Evolutionary conservation across 2,329 filamentous ascomycete species (phyloP).

Genomic region (Fusarium newnesense): DNA sequence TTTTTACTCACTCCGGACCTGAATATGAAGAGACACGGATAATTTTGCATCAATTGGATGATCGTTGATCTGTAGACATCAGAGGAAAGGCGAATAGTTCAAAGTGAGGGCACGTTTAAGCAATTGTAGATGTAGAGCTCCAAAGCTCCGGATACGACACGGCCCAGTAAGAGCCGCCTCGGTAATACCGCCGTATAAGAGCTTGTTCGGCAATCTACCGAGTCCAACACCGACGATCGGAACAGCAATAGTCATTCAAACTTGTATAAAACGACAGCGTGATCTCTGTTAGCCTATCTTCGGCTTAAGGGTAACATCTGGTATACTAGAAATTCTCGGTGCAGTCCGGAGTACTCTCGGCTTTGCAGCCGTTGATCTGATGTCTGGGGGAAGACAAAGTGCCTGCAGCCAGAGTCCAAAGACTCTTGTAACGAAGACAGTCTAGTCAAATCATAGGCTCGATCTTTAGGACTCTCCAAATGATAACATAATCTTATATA

Average conservation of each 20-base stretch:
- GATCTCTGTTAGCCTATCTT: neutral
- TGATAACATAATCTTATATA: neutral
- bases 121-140: neutral
- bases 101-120: neutral
- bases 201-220: slow-evolving; percentile 9
- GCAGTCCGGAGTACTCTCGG: neutral
- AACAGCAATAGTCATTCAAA: neutral
- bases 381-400: neutral
- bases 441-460: neutral
- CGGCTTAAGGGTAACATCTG: neutral
- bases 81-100: too few species aligned
- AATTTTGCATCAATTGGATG: neutral
- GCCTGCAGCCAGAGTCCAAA: neutral
- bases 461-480: neutral
- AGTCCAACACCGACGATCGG: slow-evolving; percentile 9
- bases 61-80: neutral
- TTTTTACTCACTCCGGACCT: neutral
- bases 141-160: neutral
- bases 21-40: neutral
- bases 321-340: neutral
- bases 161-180: slow-evolving; percentile 15
- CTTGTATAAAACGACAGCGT: neutral
- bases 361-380: neutral
- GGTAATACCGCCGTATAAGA: neutral
- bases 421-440: neutral